Conservation (phyloP, 2,329 filamentous ascomycete species). For the Aureobasidium sp. region DNA sequence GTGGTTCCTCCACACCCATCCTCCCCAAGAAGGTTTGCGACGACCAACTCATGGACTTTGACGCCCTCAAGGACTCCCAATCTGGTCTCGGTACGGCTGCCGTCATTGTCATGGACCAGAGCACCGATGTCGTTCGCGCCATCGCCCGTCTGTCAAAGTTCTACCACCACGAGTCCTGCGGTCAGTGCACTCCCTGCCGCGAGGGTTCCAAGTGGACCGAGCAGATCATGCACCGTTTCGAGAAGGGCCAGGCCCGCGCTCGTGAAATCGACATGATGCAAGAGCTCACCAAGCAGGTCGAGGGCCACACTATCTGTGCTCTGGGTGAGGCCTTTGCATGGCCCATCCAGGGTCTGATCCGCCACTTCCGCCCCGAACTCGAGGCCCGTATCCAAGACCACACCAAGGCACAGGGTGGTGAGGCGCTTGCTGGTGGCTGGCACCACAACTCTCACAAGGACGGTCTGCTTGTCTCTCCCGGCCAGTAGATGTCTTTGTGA, state of each 20-base stretch:
- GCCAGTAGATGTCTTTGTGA: slow-evolving; percentile 55
- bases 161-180: slow-evolving; percentile 97
- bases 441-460: slow-evolving; percentile 62
- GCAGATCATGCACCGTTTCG: slow-evolving; percentile 96
- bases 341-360: slow-evolving; percentile 96
- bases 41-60: slow-evolving; percentile 97
- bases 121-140: slow-evolving; percentile 86
- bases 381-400: slow-evolving; percentile 84
- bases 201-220: slow-evolving; percentile 99
- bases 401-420: slow-evolving; percentile 60
- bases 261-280: slow-evolving; percentile 99
- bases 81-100: slow-evolving; percentile 94
- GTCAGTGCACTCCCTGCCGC: slow-evolving; percentile 98
- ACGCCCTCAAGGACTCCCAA: slow-evolving; percentile 94
- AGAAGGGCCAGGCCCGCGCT: slow-evolving; percentile 77
- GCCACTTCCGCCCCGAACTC: slow-evolving; percentile 93
- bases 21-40: slow-evolving; percentile 85
- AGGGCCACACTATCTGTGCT: slow-evolving; percentile 98
- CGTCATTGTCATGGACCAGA: slow-evolving; percentile 99
- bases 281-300: slow-evolving; percentile 98
- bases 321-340: slow-evolving; percentile 96
- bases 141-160: slow-evolving; percentile 91
- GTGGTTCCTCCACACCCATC: slow-evolving; percentile 92
- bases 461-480: slow-evolving; percentile 79
- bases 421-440: slow-evolving; percentile 82